Evolutionary conservation across 495 filamentous ascomycete genomes (phyloP).

Genomic region (Aspergillus olivimuriae): DNA sequence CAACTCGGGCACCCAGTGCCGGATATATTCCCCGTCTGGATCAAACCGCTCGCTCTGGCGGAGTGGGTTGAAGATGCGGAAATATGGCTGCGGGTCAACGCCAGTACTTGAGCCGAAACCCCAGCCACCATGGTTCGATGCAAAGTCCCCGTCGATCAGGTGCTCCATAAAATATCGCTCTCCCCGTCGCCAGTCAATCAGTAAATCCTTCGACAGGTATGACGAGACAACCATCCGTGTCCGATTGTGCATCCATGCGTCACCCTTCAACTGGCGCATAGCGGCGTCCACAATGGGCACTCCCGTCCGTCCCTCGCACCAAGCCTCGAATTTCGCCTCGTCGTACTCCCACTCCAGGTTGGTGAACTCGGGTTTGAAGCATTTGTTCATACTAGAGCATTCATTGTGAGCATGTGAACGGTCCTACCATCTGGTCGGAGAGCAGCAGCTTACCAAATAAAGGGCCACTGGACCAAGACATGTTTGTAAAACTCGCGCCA

Average conservation of each 20-base stretch:
- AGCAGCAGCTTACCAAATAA: constrained; percentile 57
- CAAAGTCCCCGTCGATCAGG: constrained; percentile 88
- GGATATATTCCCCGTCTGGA: constrained; percentile 50
- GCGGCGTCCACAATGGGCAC: constrained; percentile 87
- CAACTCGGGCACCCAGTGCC: constrained; percentile 58
- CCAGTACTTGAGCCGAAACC: constrained; percentile 76
- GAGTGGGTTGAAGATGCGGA: constrained; percentile 83
- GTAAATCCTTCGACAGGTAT: constrained; percentile 79
- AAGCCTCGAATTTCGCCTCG: constrained; percentile 57
- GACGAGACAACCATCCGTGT: constrained; percentile 83
- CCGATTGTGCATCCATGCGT: constrained; percentile 86
- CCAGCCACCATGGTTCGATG: constrained; percentile 90
- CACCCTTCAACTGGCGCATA: constrained; percentile 72
- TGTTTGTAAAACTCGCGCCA: constrained; percentile 95
- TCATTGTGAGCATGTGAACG: constrained; percentile 2
- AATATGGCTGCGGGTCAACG: constrained; percentile 89
- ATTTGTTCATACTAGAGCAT: constrained; percentile 72
- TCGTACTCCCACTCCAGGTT: constrained; percentile 81
- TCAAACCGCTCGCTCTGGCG: constrained; percentile 81
- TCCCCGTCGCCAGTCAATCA: constrained; percentile 87
- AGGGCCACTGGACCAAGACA: constrained; percentile 80
- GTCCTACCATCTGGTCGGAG: neutral
- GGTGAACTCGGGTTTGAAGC: constrained; percentile 82
- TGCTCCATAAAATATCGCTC: constrained; percentile 86
- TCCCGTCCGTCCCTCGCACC: constrained; percentile 74